These are phyloP conservation scores for Nitzschia sp. DNA, from an alignment of 108 stramenopile species.

Conservation along the genomic window DNA sequence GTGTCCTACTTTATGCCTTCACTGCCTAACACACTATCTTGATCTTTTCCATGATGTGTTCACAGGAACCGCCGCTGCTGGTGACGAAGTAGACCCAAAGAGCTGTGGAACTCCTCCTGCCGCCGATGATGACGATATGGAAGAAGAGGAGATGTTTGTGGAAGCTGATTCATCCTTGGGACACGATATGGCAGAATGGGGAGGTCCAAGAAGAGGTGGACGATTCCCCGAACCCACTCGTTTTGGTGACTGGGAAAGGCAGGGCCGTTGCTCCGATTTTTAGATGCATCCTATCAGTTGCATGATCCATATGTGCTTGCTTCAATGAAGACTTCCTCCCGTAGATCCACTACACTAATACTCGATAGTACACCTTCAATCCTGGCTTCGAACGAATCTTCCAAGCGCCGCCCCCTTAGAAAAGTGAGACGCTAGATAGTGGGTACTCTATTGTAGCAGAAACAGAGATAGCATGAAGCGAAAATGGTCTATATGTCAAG, in stretches of 20 bases:
- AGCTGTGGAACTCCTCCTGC: slow-evolving; percentile 36
- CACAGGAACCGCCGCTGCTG: background rate
- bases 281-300: slow-evolving; percentile 22
- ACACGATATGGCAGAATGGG: slow-evolving; percentile 82
- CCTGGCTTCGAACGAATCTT: no score
- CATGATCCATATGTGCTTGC: no score
- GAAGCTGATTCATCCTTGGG: slow-evolving; percentile 70
- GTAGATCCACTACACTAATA: no score
- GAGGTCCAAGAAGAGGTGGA: slow-evolving; percentile 94
- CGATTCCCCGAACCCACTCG: slow-evolving; percentile 90
- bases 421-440: no score
- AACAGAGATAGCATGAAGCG: background rate
- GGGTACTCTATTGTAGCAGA: no score
- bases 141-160: slow-evolving; percentile 91
- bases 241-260: slow-evolving; percentile 98
- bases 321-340: no score
- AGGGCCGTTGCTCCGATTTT: slow-evolving; percentile 95
- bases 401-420: no score
- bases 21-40: background rate
- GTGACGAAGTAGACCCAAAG: slow-evolving; percentile 18
- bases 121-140: slow-evolving; percentile 83
- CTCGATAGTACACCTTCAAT: no score
- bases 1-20: no score
- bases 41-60: background rate
- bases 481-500: slow-evolving; percentile 3